phyloP scores from a whole-genome alignment of 2,329 filamentous ascomycete genomes.

The Beauveria australis region DNA sequence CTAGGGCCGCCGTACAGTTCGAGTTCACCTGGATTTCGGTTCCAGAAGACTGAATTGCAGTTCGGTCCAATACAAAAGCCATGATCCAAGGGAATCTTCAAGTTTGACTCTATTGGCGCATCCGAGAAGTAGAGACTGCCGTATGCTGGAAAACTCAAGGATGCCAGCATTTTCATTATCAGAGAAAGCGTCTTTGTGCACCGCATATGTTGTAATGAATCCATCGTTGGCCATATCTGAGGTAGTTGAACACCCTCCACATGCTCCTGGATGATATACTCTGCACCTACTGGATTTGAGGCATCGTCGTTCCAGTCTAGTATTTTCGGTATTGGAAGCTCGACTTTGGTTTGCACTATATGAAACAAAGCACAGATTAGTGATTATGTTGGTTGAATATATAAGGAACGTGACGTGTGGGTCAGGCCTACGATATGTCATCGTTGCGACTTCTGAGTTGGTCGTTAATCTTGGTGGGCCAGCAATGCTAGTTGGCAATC shows the following conservation, averaged over 20 bases:
- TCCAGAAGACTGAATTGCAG: not conserved
- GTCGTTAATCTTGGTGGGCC: not conserved
- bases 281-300: not conserved
- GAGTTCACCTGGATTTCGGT: not conserved
- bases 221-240: not conserved
- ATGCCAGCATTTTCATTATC: not conserved
- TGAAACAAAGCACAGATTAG: not conserved
- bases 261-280: constrained; percentile 2
- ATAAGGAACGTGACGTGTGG: not conserved
- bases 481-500: not conserved
- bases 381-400: not conserved
- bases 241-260: not conserved
- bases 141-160: not conserved
- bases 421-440: not conserved
- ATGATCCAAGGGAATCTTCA: not conserved
- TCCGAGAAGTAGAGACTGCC: not conserved
- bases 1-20: not conserved
- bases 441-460: not conserved
- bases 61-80: not conserved
- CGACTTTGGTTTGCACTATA: not conserved
- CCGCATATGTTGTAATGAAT: not conserved
- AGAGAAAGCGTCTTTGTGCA: not conserved
- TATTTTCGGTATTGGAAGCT: not conserved
- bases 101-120: not conserved
- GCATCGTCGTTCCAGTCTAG: not conserved